Evolutionary conservation across 2,329 filamentous ascomycete species (phyloP).

Genomic region (Sclerotinia spermophila): DNA sequence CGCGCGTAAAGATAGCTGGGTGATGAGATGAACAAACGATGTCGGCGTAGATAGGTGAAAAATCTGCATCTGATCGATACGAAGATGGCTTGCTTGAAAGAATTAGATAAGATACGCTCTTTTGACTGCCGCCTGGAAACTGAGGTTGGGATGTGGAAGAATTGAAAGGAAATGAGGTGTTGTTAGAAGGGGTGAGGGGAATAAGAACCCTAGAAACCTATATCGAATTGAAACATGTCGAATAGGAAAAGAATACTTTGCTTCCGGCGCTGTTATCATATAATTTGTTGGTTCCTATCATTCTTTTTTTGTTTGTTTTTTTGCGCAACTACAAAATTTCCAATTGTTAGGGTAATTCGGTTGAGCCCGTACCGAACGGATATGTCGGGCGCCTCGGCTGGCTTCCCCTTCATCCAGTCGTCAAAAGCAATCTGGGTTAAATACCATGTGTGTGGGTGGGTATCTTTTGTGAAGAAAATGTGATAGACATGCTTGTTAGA

Average conservation of each 20-base stretch:
- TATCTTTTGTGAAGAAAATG: constrained; percentile 18
- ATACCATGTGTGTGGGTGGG: constrained; percentile 10
- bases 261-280: background rate
- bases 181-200: background rate
- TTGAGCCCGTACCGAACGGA: constrained; percentile 16
- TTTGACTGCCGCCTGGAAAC: constrained; percentile 6
- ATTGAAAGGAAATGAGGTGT: background rate
- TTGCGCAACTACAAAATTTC: background rate
- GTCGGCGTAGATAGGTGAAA: background rate
- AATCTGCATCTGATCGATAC: constrained; percentile 2
- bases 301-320: background rate
- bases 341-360: constrained; percentile 6
- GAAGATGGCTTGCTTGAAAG: constrained; percentile 7
- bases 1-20: background rate
- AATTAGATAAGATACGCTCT: background rate
- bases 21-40: background rate
- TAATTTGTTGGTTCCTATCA: background rate
- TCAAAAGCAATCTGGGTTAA: constrained; percentile 1
- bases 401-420: constrained; percentile 3
- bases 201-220: background rate
- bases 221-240: background rate
- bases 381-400: constrained; percentile 12
- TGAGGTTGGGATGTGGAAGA: background rate
- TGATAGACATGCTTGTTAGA: constrained; percentile 19
- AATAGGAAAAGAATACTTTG: background rate